Conservation (phyloP, 2,329 filamentous ascomycete genomes). For the Sphaerulina musiva region DNA sequence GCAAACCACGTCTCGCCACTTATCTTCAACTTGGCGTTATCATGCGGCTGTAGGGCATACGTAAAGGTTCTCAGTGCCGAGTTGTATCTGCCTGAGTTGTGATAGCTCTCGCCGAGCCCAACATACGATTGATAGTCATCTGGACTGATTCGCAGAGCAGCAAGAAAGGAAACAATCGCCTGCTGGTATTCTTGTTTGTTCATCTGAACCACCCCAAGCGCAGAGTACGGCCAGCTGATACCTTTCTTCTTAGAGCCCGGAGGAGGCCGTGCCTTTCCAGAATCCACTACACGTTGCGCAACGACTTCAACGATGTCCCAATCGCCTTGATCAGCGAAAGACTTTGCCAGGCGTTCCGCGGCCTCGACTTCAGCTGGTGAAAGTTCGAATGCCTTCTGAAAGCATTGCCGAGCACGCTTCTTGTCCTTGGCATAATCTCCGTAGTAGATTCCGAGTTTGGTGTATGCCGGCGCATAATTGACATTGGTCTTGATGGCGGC, state of each 20-base stretch:
- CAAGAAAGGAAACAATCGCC: constrained; percentile 86
- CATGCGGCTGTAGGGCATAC: constrained; percentile 72
- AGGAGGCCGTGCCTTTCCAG: constrained; percentile 82
- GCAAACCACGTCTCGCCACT: constrained; percentile 82
- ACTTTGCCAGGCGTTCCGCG: constrained; percentile 76
- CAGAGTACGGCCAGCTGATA: constrained; percentile 92
- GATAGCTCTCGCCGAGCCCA: constrained; percentile 93
- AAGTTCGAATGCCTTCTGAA: constrained; percentile 91
- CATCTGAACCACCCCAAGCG: constrained; percentile 85
- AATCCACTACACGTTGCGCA: constrained; percentile 83
- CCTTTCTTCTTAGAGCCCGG: constrained; percentile 90
- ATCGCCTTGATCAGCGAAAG: constrained; percentile 82
- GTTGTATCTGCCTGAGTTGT: constrained; percentile 85
- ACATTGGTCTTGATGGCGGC: constrained; percentile 78
- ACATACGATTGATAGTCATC: constrained; percentile 94
- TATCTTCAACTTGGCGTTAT: constrained; percentile 49
- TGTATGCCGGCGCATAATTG: constrained; percentile 85
- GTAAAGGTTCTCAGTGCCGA: constrained; percentile 89
- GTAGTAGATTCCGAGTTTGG: constrained; percentile 83
- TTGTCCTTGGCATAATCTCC: constrained; percentile 84
- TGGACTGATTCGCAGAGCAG: constrained; percentile 74
- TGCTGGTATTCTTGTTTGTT: constrained; percentile 87
- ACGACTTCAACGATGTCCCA: constrained; percentile 96
- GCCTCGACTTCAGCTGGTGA: constrained; percentile 80
- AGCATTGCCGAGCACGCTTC: constrained; percentile 80